Percentiles rank a stretch among this genome's conserved stretches.
Conservation (phyloP, 148 eudicot genomes). For the Silene conica region DNA sequence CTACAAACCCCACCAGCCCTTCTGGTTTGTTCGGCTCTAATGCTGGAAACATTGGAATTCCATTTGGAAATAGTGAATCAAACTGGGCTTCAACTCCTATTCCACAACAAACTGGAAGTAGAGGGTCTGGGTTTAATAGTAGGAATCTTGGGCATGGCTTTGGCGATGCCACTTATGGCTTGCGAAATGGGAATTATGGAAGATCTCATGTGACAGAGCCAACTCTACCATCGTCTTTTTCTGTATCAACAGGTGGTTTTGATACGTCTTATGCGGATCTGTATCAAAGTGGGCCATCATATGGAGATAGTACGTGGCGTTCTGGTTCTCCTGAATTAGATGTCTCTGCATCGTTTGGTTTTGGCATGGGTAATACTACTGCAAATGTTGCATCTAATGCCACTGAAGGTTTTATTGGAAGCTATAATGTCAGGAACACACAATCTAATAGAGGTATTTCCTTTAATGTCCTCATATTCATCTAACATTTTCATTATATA, state of each 20-base stretch:
- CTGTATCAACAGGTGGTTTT: slow-evolving; percentile 43
- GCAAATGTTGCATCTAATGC: slow-evolving; percentile 43
- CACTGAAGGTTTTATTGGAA: slow-evolving; percentile 60
- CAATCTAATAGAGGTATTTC: slow-evolving; percentile 68
- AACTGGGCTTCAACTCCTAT: slow-evolving; percentile 49
- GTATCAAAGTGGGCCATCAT: slow-evolving; percentile 43
- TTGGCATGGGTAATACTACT: slow-evolving; percentile 46
- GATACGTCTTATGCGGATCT: slow-evolving; percentile 59
- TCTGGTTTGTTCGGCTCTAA: slow-evolving; percentile 50
- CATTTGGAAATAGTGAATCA: slow-evolving; percentile 49
- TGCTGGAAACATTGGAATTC: slow-evolving; percentile 48
- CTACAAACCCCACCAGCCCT: slow-evolving; percentile 30
- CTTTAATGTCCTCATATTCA: background rate
- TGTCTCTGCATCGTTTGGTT: slow-evolving; percentile 58
- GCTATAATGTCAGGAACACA: slow-evolving; percentile 54
- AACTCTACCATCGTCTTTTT: slow-evolving; percentile 37
- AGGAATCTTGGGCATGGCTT: slow-evolving; percentile 50
- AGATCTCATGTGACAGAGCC: slow-evolving; percentile 37
- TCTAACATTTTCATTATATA: background rate
- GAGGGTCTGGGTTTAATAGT: slow-evolving; percentile 41
- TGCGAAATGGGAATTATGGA: slow-evolving; percentile 46
- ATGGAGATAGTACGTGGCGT: slow-evolving; percentile 64
- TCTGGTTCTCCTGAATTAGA: slow-evolving; percentile 55
- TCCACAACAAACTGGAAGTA: slow-evolving; percentile 35
- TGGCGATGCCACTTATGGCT: slow-evolving; percentile 45